Conservation (phyloP, 768 basidiomycete species). For the Calocybe cyanea region DNA sequence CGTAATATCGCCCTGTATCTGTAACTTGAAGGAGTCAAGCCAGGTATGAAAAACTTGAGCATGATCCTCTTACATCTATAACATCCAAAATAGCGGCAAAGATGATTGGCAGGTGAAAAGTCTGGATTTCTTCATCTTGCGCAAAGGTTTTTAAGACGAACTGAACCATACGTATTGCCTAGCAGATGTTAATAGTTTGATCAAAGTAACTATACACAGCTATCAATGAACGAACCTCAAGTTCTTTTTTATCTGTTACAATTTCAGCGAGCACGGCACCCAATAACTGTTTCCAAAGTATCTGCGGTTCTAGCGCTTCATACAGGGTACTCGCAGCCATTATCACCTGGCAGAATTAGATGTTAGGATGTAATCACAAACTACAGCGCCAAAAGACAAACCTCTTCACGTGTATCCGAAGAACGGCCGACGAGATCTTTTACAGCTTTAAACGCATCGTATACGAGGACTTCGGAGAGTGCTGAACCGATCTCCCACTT, state of each 20-base stretch:
- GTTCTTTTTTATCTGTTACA: conserved; percentile 31
- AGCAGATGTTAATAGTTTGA: neutral
- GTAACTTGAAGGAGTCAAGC: conserved; percentile 23
- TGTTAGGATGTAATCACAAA: neutral
- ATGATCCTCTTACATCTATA: conserved; percentile 48
- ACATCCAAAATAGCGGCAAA: conserved; percentile 66
- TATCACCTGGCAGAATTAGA: conserved; percentile 42
- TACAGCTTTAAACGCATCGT: conserved; percentile 77
- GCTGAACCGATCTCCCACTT: conserved; percentile 93
- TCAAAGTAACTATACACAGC: too few species aligned
- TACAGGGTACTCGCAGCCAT: conserved; percentile 88
- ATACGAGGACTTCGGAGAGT: conserved; percentile 73
- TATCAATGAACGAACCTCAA: conserved; percentile 52
- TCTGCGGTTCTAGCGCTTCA: conserved; percentile 87
- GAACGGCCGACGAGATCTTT: conserved; percentile 50
- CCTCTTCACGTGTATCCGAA: conserved; percentile 58
- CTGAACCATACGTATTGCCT: conserved; percentile 65
- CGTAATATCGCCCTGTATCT: conserved; percentile 31
- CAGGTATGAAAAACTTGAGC: neutral
- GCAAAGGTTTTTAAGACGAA: conserved; percentile 76
- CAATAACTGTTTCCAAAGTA: conserved; percentile 81
- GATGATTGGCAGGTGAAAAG: conserved; percentile 75
- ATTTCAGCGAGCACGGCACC: conserved; percentile 53
- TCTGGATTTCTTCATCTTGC: conserved; percentile 86
- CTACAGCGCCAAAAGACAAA: conserved; percentile 26